Percentiles rank a stretch among this genome's conserved stretches.
Evolutionary conservation across 768 basidiomycete species (phyloP).

Genomic region (Flagelloscypha sp.): DNA sequence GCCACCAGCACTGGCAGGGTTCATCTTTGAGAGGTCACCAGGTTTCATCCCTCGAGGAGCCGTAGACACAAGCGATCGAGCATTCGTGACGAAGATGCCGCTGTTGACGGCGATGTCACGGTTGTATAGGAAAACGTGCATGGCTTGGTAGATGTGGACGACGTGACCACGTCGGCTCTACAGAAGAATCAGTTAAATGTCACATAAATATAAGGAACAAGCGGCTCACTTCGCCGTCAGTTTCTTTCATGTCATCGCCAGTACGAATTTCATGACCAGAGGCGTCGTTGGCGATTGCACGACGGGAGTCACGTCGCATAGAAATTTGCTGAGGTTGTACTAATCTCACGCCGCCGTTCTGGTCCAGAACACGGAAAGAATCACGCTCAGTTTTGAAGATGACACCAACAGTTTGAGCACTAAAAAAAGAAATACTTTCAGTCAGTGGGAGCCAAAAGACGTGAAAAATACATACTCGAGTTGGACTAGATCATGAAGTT

Average conservation of each 20-base stretch:
- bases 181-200: conserved; percentile 6
- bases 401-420: conserved; percentile 89
- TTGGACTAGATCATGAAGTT: conserved; percentile 93
- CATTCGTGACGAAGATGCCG: conserved; percentile 89
- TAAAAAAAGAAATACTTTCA: conserved; percentile 22
- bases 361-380: conserved; percentile 92
- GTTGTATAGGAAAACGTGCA: conserved; percentile 91
- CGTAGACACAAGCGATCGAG: conserved; percentile 72
- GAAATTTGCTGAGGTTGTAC: conserved; percentile 94
- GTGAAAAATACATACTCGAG: conserved; percentile 63
- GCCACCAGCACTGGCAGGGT: conserved; percentile 72
- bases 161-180: conserved; percentile 84
- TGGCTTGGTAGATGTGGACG: conserved; percentile 88
- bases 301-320: conserved; percentile 74
- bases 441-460: conserved; percentile 3
- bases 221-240: conserved; percentile 69
- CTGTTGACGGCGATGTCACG: conserved; percentile 86
- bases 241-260: conserved; percentile 90
- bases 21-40: conserved; percentile 86
- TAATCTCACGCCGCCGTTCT: conserved; percentile 80
- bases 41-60: conserved; percentile 72
- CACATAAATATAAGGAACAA: background rate
- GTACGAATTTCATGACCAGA: conserved; percentile 80
- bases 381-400: conserved; percentile 97
- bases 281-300: conserved; percentile 83